Evolutionary conservation across 179 eudicot species (phyloP), one percentile per base, ranked within the genome.

Genomic region (Amaranthus tricolor): DNA sequence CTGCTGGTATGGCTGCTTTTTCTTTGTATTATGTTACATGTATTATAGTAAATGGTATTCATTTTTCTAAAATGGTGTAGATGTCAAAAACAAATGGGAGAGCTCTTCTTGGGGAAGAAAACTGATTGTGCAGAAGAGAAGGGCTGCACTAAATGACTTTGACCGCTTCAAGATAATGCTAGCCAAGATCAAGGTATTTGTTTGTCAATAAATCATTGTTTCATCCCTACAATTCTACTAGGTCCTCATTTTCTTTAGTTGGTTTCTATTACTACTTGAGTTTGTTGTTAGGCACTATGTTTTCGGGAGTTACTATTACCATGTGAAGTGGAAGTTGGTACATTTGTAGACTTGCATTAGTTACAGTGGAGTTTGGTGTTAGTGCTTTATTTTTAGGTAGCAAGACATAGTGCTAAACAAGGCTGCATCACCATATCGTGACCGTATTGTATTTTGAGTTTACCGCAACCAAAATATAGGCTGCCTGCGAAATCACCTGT

Each of bases 1-100:
- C 85, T 31, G 90, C 87, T 63, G 92, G 92, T 86, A 75, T 31
- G 40, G 40, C 40, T 31, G 40, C 40, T 31, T 31, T 31, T 4
- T 31, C 40, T 31, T 31, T 31, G 3, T 17, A 49, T 12, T 7
- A 10, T 55, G 14, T 9, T 6, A 16, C 50, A 44, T 0, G 16
- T 24, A 9, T 12, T 12, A 15, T 0, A 16, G 31, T 31, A 6
- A 45, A 68, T 16, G 48, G 44, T 9, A 6, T 44, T 19, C 13
- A 0, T 43, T 16, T 17, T 12, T 43, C 68, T 44, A 53, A 43
- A 19, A 51, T 7, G 53, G 5, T 56, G 76, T 79, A 87, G 92
- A 89, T 81, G 90, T 89, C 20, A 89, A 89, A 83, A 87, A 87
- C 89, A 89, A 87, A 83, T 89, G 92, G 92, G 92, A 89, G 82